phyloP scores from a whole-genome alignment of 768 basidiomycete genomes.

The Suillus sp. region DNA sequence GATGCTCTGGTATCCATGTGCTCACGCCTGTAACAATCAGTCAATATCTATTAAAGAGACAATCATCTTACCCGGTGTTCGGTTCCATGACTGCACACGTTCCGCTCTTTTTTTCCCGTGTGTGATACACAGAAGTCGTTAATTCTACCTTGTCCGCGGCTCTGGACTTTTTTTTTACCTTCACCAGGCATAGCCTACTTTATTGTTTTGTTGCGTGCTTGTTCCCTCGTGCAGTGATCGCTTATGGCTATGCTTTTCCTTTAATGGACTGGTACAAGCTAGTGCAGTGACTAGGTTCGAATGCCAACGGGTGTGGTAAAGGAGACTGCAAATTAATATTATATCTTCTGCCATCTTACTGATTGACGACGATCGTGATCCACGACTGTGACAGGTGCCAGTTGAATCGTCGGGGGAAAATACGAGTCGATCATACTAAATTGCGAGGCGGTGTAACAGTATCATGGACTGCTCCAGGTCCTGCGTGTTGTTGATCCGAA shows the following conservation, averaged over 20 bases:
- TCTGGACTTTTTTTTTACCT: not conserved
- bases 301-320: not conserved
- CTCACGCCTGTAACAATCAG: constrained; percentile 13
- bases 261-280: not conserved
- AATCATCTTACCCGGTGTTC: constrained; percentile 15
- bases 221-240: not conserved
- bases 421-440: not conserved
- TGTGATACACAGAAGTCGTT: constrained; percentile 12
- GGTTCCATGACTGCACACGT: not conserved
- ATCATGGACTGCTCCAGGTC: not conserved
- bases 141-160: constrained; percentile 20
- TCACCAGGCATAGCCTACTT: constrained; percentile 11
- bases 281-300: not conserved
- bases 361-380: not conserved
- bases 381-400: not conserved
- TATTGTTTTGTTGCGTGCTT: constrained; percentile 14
- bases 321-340: not conserved
- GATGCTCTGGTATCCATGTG: not conserved
- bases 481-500: not conserved
- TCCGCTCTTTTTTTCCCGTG: constrained; percentile 25
- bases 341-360: not conserved
- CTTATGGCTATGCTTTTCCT: not conserved
- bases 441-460: not conserved
- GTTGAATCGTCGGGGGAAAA: not conserved
- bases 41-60: constrained; percentile 14